phyloP scores from a whole-genome alignment of 1,284 basidiomycete genomes.

The Rhodotorula sp. region DNA sequence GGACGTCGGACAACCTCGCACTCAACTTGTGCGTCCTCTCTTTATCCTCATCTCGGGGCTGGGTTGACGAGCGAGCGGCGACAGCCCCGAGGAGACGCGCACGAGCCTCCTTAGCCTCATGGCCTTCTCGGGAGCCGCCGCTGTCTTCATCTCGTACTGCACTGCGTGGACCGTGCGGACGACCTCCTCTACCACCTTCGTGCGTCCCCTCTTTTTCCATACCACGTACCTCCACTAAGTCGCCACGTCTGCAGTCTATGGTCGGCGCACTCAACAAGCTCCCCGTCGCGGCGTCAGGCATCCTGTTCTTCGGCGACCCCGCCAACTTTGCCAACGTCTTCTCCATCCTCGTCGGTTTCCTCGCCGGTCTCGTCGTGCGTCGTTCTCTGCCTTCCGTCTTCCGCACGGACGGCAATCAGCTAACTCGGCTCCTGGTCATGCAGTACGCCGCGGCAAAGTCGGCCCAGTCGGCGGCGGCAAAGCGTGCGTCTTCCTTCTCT shows the following conservation, averaged over 20 bases:
- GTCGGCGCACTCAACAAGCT: constrained; percentile 98
- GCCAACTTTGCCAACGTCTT: constrained; percentile 84
- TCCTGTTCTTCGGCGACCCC: constrained; percentile 70
- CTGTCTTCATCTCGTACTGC: constrained; percentile 96
- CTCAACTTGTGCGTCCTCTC: constrained; percentile 72
- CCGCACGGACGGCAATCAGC: too few relatives aligned
- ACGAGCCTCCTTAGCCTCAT: constrained; percentile 82
- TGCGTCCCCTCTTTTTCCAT: constrained; percentile 55
- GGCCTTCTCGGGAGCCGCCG: constrained; percentile 91
- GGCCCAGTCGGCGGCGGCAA: constrained; percentile 33
- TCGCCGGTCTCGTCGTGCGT: constrained; percentile 64
- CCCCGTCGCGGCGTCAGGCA: constrained; percentile 92
- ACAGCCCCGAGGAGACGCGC: constrained; percentile 79
- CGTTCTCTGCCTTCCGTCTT: not conserved
- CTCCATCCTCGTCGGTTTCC: constrained; percentile 84
- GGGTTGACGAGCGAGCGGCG: not conserved
- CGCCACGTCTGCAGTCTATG: constrained; percentile 66
- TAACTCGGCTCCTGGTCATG: too few relatives aligned
- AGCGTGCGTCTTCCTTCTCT: not conserved
- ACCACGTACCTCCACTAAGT: constrained; percentile 41
- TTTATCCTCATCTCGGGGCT: not conserved
- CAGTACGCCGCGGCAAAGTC: constrained; percentile 40
- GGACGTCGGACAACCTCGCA: constrained; percentile 75
- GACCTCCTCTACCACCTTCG: constrained; percentile 94
- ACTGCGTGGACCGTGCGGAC: constrained; percentile 98